phyloP scores from a whole-genome alignment of 805 yeast genomes.

The Cyberlindnera galapagoensis region DNA sequence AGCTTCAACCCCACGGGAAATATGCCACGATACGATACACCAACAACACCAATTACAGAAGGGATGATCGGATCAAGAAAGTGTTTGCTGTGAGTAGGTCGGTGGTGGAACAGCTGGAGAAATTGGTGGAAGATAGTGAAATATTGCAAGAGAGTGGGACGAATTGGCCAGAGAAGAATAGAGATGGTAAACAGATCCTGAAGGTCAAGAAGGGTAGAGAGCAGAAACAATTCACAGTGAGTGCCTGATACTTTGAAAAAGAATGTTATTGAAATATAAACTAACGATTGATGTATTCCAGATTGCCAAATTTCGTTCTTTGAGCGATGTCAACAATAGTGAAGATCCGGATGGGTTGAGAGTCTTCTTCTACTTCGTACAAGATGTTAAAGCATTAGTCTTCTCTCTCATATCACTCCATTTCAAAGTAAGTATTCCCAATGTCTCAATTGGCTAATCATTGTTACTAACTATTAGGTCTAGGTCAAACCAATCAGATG shows the following conservation, averaged over 20 bases:
- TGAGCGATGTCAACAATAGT: conserved; percentile 31
- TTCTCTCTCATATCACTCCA: conserved; percentile 36
- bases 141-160: conserved; percentile 32
- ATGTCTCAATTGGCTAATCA: no score
- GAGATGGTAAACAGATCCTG: conserved; percentile 37
- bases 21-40: conserved; percentile 32
- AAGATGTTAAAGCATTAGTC: conserved; percentile 36
- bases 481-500: conserved; percentile 10
- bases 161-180: conserved; percentile 34
- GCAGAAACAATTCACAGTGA: conserved; percentile 23
- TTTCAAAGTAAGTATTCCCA: conserved; percentile 28
- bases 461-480: not conserved
- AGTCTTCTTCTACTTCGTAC: conserved; percentile 36
- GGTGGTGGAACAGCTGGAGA: conserved; percentile 29
- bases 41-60: conserved; percentile 40
- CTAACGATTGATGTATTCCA: conserved; percentile 14
- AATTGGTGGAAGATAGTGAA: conserved; percentile 32
- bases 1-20: conserved; percentile 23
- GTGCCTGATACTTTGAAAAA: not conserved
- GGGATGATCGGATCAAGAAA: conserved; percentile 35
- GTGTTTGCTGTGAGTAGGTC: conserved; percentile 28
- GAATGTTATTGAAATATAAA: not conserved
- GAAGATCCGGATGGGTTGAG: conserved; percentile 39
- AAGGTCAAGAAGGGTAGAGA: conserved; percentile 32
- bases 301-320: conserved; percentile 33